Conservation (phyloP, 1,284 basidiomycete species). For the Ceratobasidium sp. region DNA sequence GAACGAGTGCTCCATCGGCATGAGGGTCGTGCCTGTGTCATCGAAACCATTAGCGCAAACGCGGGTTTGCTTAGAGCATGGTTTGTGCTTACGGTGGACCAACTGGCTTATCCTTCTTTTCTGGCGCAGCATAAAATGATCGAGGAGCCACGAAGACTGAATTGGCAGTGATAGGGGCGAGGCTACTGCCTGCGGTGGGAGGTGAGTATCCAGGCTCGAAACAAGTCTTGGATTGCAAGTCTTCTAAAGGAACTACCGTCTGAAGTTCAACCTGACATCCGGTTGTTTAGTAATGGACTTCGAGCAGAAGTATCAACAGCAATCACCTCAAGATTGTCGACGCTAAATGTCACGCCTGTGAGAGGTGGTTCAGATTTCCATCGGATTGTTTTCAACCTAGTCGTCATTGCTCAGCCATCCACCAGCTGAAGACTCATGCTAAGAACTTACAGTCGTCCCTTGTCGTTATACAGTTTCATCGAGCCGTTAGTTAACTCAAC, state of each 20-base stretch:
- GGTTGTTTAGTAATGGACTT: not conserved
- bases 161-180: conserved; percentile 31
- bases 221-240: conserved; percentile 34
- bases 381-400: conserved; percentile 24
- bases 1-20: conserved; percentile 83
- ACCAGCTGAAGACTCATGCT: too few relatives aligned
- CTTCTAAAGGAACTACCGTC: conserved; percentile 33
- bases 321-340: conserved; percentile 42
- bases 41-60: conserved; percentile 45
- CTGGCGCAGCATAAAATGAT: conserved; percentile 56
- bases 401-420: not conserved
- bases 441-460: conserved; percentile 28
- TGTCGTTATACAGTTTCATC: conserved; percentile 42
- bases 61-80: conserved; percentile 49
- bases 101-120: conserved; percentile 52
- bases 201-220: conserved; percentile 37
- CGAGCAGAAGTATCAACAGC: too few relatives aligned
- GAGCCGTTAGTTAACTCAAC: conserved; percentile 26
- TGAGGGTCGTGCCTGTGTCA: conserved; percentile 78
- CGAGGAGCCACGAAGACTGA: conserved; percentile 46
- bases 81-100: conserved; percentile 63
- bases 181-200: not conserved
- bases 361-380: conserved; percentile 44
- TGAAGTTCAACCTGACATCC: conserved; percentile 38
- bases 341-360: conserved; percentile 33